phyloP scores from a whole-genome alignment of 495 filamentous ascomycete genomes.

The Lasiosphaeria hispida region DNA sequence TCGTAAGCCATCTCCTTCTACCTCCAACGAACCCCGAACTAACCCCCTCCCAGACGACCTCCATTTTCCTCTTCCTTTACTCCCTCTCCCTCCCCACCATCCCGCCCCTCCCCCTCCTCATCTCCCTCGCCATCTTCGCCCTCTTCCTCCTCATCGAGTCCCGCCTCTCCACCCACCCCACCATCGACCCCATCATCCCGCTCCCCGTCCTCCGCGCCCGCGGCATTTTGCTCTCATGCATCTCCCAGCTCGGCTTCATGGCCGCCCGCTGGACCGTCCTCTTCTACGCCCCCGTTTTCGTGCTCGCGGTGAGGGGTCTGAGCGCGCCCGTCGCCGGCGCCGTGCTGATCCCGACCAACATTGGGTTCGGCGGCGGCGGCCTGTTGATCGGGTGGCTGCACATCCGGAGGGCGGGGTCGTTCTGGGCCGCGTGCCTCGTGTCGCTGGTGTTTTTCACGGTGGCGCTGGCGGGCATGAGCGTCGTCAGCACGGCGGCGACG shows the following conservation, averaged over 20 bases:
- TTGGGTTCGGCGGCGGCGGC: conserved; percentile 69
- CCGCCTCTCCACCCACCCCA: conserved; percentile 49
- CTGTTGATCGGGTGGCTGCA: conserved; percentile 68
- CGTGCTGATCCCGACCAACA: conserved; percentile 73
- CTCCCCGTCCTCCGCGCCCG: conserved; percentile 59
- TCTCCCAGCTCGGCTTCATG: conserved; percentile 70
- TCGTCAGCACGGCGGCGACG: conserved; percentile 49
- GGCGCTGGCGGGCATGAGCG: conserved; percentile 48
- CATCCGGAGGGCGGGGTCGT: conserved; percentile 63
- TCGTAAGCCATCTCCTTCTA: conserved; percentile 44
- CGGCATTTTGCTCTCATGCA: conserved; percentile 63
- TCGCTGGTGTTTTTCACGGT: conserved; percentile 54
- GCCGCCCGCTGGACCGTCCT: conserved; percentile 73
- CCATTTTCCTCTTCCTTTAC: conserved; percentile 63
- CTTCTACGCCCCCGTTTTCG: conserved; percentile 73
- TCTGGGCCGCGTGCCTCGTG: conserved; percentile 58
- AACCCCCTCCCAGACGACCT: conserved; percentile 37
- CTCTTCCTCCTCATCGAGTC: conserved; percentile 62
- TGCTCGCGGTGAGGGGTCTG: conserved; percentile 66
- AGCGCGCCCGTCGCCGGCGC: conserved; percentile 63
- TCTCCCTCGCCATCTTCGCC: conserved; percentile 52
- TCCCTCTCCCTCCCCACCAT: conserved; percentile 58
- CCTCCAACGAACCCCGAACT: background rate
- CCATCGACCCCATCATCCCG: conserved; percentile 68
- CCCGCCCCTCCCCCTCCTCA: conserved; percentile 52